Base-by-base conservation (phyloP, 805 yeast genomes). In the Candida koratica region DNA sequence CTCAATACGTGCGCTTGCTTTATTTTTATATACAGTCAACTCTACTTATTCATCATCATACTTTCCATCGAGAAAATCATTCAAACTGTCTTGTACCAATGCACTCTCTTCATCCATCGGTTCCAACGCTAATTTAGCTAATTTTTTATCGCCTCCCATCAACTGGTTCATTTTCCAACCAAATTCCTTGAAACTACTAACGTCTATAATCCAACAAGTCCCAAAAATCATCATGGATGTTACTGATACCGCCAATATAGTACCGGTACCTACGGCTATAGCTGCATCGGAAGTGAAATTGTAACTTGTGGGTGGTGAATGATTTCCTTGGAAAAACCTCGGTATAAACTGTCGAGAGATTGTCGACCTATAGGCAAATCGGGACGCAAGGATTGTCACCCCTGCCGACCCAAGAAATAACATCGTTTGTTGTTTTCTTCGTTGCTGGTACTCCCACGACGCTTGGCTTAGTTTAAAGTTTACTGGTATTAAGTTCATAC, bases 271-370 rank as follows among this genome's bases (percentile, higher is more conserved):
- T 3, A 89, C 86, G 0, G 96, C 96, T 26, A 79, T 77, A 22
- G 86, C 75, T 2, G 96, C 96, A 55, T 88, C 96, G 37, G 77
- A 75, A 43, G 84, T 78, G 53, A 84, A 79, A 19, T 84, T 81
- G 51, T 81, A 83, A 26, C 67, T 52, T n/a, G 78, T 69, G 4
- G 96, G 96, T 2, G 94, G 94, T 39, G 77, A 73, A 50, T 87
- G 90, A 58, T 88, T 88, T 9, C 89, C 86, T 49, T 85, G 88
- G 59, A 84, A 89, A 49, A 79, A 68, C 28, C 71, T 72, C 6
- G 96, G 96, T 5, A 77, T 64, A 58, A 76, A 87, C 58, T 82
- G 79, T 48, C 96, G 70, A 16, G 81, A 63, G 25, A 77, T 65
- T 4, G 90, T 80, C 13, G 93, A 83, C 51, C 84, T 72, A 56